Evolutionary conservation across 2,329 filamentous ascomycete genomes (phyloP).

Genomic region (Ceratocystiopsis sp.): DNA sequence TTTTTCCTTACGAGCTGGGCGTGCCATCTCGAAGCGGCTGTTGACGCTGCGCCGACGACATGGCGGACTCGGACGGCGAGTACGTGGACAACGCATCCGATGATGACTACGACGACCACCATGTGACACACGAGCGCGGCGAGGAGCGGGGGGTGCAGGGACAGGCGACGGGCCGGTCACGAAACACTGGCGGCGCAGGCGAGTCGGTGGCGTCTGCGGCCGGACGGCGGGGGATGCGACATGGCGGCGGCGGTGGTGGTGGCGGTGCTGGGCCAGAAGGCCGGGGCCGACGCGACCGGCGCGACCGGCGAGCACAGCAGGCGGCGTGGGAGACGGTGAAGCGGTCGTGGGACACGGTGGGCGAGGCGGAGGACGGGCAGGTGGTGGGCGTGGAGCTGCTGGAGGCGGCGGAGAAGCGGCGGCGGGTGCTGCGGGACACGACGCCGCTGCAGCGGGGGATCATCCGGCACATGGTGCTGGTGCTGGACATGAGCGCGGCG

Average conservation of each 20-base stretch:
- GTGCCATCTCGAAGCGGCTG: too few relatives aligned
- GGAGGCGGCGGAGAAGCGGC: slow-evolving; percentile 69
- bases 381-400: slow-evolving; percentile 59
- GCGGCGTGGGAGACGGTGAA: slow-evolving; percentile 51
- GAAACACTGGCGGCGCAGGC: not conserved
- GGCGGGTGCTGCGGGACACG: slow-evolving; percentile 73
- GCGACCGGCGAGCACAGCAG: slow-evolving; percentile 17
- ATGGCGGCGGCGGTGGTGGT: slow-evolving; percentile 1
- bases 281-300: slow-evolving; percentile 9
- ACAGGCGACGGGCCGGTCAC: slow-evolving; percentile 15
- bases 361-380: slow-evolving; percentile 64
- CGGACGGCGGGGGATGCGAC: not conserved
- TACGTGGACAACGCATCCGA: slow-evolving; percentile 49
- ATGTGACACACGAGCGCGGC: slow-evolving; percentile 18
- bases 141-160: slow-evolving; percentile 4
- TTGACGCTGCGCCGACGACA: slow-evolving; percentile 14
- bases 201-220: not conserved
- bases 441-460: slow-evolving; percentile 92
- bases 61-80: slow-evolving; percentile 61
- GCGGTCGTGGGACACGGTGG: slow-evolving; percentile 54
- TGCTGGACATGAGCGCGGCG: slow-evolving; percentile 80
- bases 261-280: slow-evolving; percentile 2
- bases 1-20: too few relatives aligned
- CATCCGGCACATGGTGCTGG: slow-evolving; percentile 84
- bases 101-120: slow-evolving; percentile 41